Evolutionary conservation across 1,139 yeast genomes (phyloP), one percentile per base, ranked within the genome.

Genomic region (Taphrina deformans): DNA sequence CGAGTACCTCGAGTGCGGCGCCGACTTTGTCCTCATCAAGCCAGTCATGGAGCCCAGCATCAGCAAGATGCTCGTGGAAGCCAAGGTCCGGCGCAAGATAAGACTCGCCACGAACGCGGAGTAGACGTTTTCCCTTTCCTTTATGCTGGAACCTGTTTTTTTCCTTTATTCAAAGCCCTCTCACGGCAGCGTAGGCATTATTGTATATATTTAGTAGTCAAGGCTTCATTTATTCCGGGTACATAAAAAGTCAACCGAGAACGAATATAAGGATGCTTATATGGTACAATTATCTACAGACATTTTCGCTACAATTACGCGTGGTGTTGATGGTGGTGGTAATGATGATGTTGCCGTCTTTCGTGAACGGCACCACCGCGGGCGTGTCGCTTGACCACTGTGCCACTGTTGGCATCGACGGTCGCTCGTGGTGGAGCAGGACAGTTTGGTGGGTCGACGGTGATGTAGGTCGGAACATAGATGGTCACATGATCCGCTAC

Each of bases 31-130:
- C 18, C 52, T 61, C 52, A 61, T 53, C 26, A 61, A 61, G 46
- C 65, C 65, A 5, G 65, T 61, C 46, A 44, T 61, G 65, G 65
- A 61, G 18, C 40, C 53, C 6, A 41, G 38, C 14, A 40, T 61
- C 33, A 61, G 53, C 33, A 31, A 31, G 26, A 53, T 61, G 59
- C 44, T 61, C 21, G 31, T 14, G 21, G 29, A 12, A 3, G 65
- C 65, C 31, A 51, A 52, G 21, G 59, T 23, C 3, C 45, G 55
- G 10, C 63, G 63, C 27, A 58, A 24, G n/a, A n/a, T n/a, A n/a
- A 26, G 26, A 21, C 9, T 23, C 18, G 27, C 45, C 6, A n/a
- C n/a, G 14, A 40, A 40, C n/a, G 45, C n/a, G n/a, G 21, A 40
- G 16, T 40, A 40, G 45, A 7, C 33, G 6, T 10, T 29, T 29